Conservation (phyloP, 192 early-diverging fungal genomes). For the Coemansia nantahalensis region DNA sequence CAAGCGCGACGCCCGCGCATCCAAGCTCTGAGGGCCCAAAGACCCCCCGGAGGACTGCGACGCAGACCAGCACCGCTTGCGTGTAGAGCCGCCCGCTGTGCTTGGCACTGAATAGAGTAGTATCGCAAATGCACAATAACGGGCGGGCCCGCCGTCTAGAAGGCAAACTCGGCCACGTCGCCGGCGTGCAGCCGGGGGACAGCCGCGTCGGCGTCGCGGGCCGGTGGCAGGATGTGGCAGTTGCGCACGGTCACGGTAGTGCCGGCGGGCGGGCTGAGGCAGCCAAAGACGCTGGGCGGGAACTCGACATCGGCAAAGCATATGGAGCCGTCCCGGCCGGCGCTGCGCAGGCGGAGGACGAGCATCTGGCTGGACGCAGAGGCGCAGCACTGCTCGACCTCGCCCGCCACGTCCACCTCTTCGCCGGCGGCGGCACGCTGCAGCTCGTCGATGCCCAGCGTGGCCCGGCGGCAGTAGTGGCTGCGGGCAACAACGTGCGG, state of each 20-base stretch:
- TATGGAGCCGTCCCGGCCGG: constrained; percentile 7
- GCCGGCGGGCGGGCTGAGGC: constrained; percentile 10
- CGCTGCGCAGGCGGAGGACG: constrained; percentile 18
- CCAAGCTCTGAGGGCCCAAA: constrained; percentile 47
- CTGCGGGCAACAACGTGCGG: constrained; percentile 13
- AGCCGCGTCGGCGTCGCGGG: constrained; percentile 1
- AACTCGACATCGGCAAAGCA: constrained; percentile 22
- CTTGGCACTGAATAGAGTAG: no score
- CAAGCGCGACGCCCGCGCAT: constrained; percentile 34
- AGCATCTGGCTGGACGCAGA: constrained; percentile 6
- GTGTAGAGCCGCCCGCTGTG: no score
- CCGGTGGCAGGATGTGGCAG: constrained; percentile 10
- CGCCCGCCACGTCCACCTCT: constrained; percentile 37
- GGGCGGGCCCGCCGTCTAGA: constrained; percentile 9
- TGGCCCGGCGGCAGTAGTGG: constrained; percentile 20
- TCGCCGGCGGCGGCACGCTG: constrained; percentile 10
- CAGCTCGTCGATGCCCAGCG: constrained; percentile 33
- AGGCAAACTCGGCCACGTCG: constrained; percentile 17
- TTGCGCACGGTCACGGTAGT: constrained; percentile 32
- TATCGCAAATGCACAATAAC: no score
- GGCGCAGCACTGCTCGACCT: constrained; percentile 1
- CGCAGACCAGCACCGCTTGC: no score
- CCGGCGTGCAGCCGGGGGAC: constrained; percentile 19
- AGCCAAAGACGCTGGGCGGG: constrained; percentile 16
- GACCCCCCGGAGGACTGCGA: no score